Evolutionary conservation across 148 eudicot species (phyloP), one percentile per base, ranked within the genome.

Genomic region (Rhododendron vialii): DNA sequence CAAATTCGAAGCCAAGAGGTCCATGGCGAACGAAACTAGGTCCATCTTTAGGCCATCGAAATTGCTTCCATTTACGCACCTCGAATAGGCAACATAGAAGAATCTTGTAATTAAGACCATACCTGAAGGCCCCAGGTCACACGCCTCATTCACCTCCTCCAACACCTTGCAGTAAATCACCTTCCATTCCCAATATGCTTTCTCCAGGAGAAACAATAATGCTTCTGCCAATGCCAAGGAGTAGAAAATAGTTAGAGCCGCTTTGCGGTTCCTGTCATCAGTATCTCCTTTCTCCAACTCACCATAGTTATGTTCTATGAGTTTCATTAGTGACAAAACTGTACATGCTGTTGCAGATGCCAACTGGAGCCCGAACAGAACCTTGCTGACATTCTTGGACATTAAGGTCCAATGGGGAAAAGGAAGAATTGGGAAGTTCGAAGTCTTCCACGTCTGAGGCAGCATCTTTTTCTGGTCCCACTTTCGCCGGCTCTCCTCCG

Each of bases 1-100:
- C 2, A 95, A 92, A 59, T 80, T 87, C 0, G 95, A 93, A 71
- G 86, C 91, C 87, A 96, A 61, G 18, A 95, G 93, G 48, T 96
- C 98, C 91, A 93, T 93, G 6, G 94, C 92, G 65, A 92, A 95
- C 8, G 95, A 93, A 63, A 96, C 98, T 94, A 96, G 92, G 78
- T 96, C 98, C 96, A 93, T 95, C 87, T 95, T 91, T 51, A 96
- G 36, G 3, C 98, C 98, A 82, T 96, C 94, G 15, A 96, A 96
- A 22, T 94, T 85, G 88, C 95, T 94, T 84, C 95, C 96, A 50
- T 92, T 87, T 2, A 96, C 89, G 73, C 98, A 92, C 77, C 87
- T 94, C 22, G 98, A 94, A 83, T 96, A 96, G 0, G 43, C 78
- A 33, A 35, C 24, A 17, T 74, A 78, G n/a, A 33, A 43, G 89